A percentile compares a stretch with the other conserved stretches of the same genome.
Evolutionary conservation across 2,329 filamentous ascomycete species (phyloP).

Genomic region (Cadophora luteo-olivacea): DNA sequence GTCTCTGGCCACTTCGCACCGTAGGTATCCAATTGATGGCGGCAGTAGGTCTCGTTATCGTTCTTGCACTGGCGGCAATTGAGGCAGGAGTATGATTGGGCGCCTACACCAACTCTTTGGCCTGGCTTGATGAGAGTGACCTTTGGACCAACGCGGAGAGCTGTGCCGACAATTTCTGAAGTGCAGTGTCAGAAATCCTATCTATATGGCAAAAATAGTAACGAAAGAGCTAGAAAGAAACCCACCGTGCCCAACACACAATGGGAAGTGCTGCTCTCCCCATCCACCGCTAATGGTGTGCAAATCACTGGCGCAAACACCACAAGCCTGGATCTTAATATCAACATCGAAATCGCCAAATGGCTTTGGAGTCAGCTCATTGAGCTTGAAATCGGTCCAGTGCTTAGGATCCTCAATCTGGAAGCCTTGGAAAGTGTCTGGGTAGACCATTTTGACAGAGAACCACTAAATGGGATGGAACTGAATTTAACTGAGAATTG

Average conservation of each 20-base stretch:
- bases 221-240: not conserved
- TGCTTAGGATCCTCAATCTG: slow-evolving; percentile 52
- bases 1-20: slow-evolving; percentile 57
- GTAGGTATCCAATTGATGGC: slow-evolving; percentile 57
- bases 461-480: not conserved
- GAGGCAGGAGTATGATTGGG: slow-evolving; percentile 60
- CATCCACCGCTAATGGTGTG: slow-evolving; percentile 71
- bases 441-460: slow-evolving; percentile 48
- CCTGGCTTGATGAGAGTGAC: slow-evolving; percentile 63
- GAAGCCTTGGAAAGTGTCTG: slow-evolving; percentile 67
- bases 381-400: slow-evolving; percentile 44
- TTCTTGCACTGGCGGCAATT: slow-evolving; percentile 60
- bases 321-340: slow-evolving; percentile 83
- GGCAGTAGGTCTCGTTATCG: slow-evolving; percentile 63
- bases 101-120: slow-evolving; percentile 60
- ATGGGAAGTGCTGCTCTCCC: slow-evolving; percentile 57
- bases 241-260: slow-evolving; percentile 57
- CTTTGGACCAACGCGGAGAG: slow-evolving; percentile 69
- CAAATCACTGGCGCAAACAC: slow-evolving; percentile 75
- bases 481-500: not conserved
- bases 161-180: slow-evolving; percentile 71
- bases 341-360: slow-evolving; percentile 89
- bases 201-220: not conserved
- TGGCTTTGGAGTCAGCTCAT: slow-evolving; percentile 79
- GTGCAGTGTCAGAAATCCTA: not conserved